phyloP scores from a whole-genome alignment of 768 basidiomycete species.

The Leccinellum albellum region DNA sequence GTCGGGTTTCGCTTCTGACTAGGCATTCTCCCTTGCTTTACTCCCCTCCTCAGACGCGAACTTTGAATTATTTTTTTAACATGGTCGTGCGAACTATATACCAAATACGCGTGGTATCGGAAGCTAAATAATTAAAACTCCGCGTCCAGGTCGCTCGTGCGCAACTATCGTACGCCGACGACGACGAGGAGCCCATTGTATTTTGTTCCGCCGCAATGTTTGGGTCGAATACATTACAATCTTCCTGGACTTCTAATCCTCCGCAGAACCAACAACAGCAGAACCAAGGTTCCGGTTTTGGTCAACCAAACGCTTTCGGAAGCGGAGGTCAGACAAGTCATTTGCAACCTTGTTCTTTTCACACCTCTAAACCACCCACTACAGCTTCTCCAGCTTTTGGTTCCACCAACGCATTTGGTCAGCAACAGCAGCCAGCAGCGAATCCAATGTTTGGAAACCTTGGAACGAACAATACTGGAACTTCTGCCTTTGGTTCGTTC shows the following conservation, averaged over 20 bases:
- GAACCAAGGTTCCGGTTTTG: slow-evolving; percentile 57
- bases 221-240: slow-evolving; percentile 44
- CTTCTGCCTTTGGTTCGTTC: slow-evolving; percentile 36
- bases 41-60: neutral
- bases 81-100: slow-evolving; percentile 22
- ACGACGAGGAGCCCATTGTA: slow-evolving; percentile 22
- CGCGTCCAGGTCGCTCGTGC: slow-evolving; percentile 15
- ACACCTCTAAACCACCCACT: slow-evolving; percentile 21
- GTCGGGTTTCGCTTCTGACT: slow-evolving; percentile 44
- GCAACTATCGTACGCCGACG: slow-evolving; percentile 15
- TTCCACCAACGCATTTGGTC: slow-evolving; percentile 54
- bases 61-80: slow-evolving; percentile 2
- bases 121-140: slow-evolving; percentile 10
- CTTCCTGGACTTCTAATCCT: slow-evolving; percentile 67
- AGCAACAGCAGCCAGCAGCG: slow-evolving; percentile 62
- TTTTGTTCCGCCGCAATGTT: slow-evolving; percentile 51
- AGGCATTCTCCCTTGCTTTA: slow-evolving; percentile 40
- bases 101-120: slow-evolving; percentile 23
- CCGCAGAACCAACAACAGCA: slow-evolving; percentile 64
- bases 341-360: slow-evolving; percentile 26
- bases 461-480: slow-evolving; percentile 32
- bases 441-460: slow-evolving; percentile 82
- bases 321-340: slow-evolving; percentile 39
- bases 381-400: slow-evolving; percentile 58
- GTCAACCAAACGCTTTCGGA: slow-evolving; percentile 67